phyloP scores from a whole-genome alignment of 192 early-diverging fungal species.

The Coemansia sp. region DNA sequence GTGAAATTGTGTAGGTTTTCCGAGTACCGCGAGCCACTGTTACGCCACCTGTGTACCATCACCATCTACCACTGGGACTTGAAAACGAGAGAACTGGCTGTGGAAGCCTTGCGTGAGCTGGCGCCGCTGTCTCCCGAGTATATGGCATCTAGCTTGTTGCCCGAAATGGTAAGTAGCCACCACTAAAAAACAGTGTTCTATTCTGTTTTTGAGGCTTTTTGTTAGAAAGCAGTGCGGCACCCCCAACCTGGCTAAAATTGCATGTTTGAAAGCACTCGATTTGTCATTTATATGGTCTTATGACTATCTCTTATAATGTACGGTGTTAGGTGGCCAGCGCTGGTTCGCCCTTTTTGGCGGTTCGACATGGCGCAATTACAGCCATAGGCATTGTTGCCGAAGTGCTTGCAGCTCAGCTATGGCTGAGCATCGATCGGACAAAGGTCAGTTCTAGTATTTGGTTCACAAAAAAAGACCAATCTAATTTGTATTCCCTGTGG shows the following conservation, averaged over 20 bases:
- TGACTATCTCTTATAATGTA: neutral
- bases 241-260: neutral
- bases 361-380: slow-evolving; percentile 54
- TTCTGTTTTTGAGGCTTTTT: neutral
- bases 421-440: slow-evolving; percentile 7
- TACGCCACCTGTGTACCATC: slow-evolving; percentile 69
- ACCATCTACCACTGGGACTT: slow-evolving; percentile 90
- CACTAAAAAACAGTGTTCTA: neutral
- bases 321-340: slow-evolving; percentile 36
- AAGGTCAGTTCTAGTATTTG: slow-evolving; percentile 20
- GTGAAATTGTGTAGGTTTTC: slow-evolving; percentile 46
- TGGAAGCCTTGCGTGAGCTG: slow-evolving; percentile 71
- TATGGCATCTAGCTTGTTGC: slow-evolving; percentile 61
- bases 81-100: slow-evolving; percentile 75
- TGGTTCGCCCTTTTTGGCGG: slow-evolving; percentile 51
- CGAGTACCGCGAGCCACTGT: slow-evolving; percentile 76
- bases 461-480: neutral
- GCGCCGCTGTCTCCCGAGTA: slow-evolving; percentile 63
- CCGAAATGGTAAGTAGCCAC: slow-evolving; percentile 59
- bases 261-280: neutral
- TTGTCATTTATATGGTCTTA: neutral
- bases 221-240: neutral
- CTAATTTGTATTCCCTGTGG: neutral
- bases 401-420: slow-evolving; percentile 25
- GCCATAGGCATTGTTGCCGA: slow-evolving; percentile 43